Conservation (phyloP, 208 protist species). For the Wallacemonas sp. region DNA sequence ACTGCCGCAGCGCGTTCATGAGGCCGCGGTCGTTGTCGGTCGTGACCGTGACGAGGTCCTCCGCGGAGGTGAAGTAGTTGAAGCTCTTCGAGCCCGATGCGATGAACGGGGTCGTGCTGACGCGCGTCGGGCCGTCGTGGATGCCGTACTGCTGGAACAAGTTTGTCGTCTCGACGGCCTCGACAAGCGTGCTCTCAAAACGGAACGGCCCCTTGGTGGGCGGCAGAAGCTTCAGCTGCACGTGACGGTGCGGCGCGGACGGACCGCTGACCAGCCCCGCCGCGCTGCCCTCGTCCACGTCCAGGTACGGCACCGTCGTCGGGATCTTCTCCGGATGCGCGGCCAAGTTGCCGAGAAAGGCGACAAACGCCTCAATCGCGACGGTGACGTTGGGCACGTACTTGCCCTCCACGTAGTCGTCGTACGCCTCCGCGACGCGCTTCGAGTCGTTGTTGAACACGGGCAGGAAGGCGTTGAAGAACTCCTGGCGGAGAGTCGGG, state of each 20-base stretch:
- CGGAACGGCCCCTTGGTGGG: slow-evolving; percentile 66
- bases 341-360: slow-evolving; percentile 63
- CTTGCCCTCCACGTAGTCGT: slow-evolving; percentile 76
- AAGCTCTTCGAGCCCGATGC: slow-evolving; percentile 60
- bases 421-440: slow-evolving; percentile 54
- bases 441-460: slow-evolving; percentile 60
- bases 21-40: slow-evolving; percentile 61
- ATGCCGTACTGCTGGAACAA: slow-evolving; percentile 76
- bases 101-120: slow-evolving; percentile 67
- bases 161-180: slow-evolving; percentile 64
- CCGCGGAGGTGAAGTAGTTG: slow-evolving; percentile 62
- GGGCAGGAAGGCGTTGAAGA: slow-evolving; percentile 74
- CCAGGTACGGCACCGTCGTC: slow-evolving; percentile 46
- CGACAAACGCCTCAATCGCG: slow-evolving; percentile 74
- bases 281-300: slow-evolving; percentile 27
- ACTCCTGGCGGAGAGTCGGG: slow-evolving; percentile 68
- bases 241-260: slow-evolving; percentile 49
- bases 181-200: slow-evolving; percentile 78
- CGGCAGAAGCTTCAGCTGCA: slow-evolving; percentile 70
- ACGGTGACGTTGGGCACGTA: slow-evolving; percentile 86
- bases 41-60: slow-evolving; percentile 70
- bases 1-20: slow-evolving; percentile 35
- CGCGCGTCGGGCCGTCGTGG: slow-evolving; percentile 55
- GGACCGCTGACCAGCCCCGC: slow-evolving; percentile 24
- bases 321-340: slow-evolving; percentile 30